A percentile compares a stretch with the other conserved stretches of the same genome.
Conservation (phyloP, 768 basidiomycete genomes). For the Rhodotorula diobovata region DNA sequence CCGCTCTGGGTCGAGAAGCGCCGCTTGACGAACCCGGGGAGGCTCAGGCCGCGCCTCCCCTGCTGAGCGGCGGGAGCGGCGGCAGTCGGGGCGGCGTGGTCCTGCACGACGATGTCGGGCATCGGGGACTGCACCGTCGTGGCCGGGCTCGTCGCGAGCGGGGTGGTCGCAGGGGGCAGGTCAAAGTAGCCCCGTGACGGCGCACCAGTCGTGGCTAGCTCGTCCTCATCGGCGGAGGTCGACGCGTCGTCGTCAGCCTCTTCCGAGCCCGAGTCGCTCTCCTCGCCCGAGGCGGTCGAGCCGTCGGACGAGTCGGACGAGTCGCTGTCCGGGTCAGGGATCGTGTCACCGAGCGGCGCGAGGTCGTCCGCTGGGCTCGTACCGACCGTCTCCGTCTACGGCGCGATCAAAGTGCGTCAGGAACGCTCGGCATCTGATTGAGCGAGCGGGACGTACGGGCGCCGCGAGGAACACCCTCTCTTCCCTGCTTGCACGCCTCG, state of each 20-base stretch:
- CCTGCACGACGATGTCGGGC: slow-evolving; percentile 23
- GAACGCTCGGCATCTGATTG: not conserved
- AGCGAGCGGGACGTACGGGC: slow-evolving; percentile 53
- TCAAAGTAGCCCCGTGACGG: slow-evolving; percentile 24
- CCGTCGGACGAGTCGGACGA: slow-evolving; percentile 43
- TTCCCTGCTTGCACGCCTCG: slow-evolving; percentile 60
- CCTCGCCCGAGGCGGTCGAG: slow-evolving; percentile 17
- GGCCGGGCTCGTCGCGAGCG: not conserved
- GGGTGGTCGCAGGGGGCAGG: not conserved
- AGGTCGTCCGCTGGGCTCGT: slow-evolving; percentile 64
- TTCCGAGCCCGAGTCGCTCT: slow-evolving; percentile 34
- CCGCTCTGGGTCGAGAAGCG: slow-evolving; percentile 37
- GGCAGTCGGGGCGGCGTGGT: not conserved
- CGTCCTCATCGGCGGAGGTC: slow-evolving; percentile 39
- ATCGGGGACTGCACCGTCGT: not conserved
- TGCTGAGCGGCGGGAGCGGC: slow-evolving; percentile 37
- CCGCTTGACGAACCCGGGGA: slow-evolving; percentile 34
- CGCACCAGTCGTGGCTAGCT: not conserved
- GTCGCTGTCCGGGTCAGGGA: slow-evolving; percentile 50
- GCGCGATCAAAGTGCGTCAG: not conserved
- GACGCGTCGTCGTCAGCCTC: slow-evolving; percentile 17
- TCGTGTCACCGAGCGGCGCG: slow-evolving; percentile 27
- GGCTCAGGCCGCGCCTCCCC: slow-evolving; percentile 36
- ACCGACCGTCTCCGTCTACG: slow-evolving; percentile 79
- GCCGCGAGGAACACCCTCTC: slow-evolving; percentile 62